phyloP scores from a whole-genome alignment of 495 filamentous ascomycete species.

The Neurospora cerealis region DNA sequence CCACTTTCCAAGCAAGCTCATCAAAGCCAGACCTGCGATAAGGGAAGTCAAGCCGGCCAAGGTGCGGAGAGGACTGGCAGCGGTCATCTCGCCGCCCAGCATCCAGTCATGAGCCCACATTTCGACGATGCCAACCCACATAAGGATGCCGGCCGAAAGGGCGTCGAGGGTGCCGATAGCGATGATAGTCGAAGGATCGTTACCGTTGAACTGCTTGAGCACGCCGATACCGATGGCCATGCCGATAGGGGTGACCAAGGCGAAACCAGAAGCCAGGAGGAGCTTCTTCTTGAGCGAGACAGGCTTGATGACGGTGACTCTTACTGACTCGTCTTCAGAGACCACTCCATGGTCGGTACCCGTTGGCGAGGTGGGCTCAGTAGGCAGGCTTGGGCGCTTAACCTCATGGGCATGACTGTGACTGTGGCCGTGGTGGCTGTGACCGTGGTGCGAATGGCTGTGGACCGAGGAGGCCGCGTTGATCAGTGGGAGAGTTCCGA shows the following conservation, averaged over 20 bases:
- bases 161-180: slow-evolving; percentile 50
- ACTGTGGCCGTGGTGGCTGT: slow-evolving; percentile 8
- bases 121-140: slow-evolving; percentile 51
- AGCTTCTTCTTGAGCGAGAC: slow-evolving; percentile 31
- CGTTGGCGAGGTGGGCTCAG: background rate
- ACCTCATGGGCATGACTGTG: slow-evolving; percentile 1
- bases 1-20: slow-evolving; percentile 27
- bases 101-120: slow-evolving; percentile 52
- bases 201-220: slow-evolving; percentile 44
- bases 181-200: slow-evolving; percentile 41
- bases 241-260: slow-evolving; percentile 45
- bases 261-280: slow-evolving; percentile 39
- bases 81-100: slow-evolving; percentile 20
- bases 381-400: background rate
- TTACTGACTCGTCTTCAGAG: background rate
- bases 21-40: slow-evolving; percentile 17
- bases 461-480: background rate
- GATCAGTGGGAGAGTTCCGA: slow-evolving; percentile 20
- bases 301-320: background rate
- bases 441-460: slow-evolving; percentile 13
- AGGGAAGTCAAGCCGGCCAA: slow-evolving; percentile 11
- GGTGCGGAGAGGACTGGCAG: slow-evolving; percentile 11
- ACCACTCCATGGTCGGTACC: slow-evolving; percentile 1
- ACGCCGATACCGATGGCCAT: slow-evolving; percentile 52
- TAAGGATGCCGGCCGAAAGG: slow-evolving; percentile 46